These are phyloP conservation scores for Chamaenerion angustifolium DNA, from an alignment of 345 rosid genomes.

Conservation along the genomic window DNA sequence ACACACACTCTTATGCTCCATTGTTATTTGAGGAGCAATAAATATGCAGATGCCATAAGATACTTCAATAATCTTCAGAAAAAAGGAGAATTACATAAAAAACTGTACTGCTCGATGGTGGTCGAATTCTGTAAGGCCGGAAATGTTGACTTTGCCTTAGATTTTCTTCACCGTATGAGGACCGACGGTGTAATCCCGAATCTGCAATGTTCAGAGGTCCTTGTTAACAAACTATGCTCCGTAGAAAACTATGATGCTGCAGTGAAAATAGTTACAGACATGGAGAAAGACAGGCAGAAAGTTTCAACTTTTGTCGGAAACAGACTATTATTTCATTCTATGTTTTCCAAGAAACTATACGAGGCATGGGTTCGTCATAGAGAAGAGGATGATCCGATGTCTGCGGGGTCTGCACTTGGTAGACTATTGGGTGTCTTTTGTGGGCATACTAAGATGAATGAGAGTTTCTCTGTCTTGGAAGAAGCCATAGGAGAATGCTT, in stretches of 20 bases:
- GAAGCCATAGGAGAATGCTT: constrained; percentile 48
- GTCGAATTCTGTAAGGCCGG: constrained; percentile 43
- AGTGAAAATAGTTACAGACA: constrained; percentile 33
- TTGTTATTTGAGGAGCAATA: constrained; percentile 44
- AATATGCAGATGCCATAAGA: constrained; percentile 44
- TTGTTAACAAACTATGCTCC: constrained; percentile 32
- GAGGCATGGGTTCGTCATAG: constrained; percentile 43
- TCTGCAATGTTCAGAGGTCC: constrained; percentile 40
- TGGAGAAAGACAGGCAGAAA: constrained; percentile 31
- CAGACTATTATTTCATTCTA: constrained; percentile 42
- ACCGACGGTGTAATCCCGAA: constrained; percentile 29
- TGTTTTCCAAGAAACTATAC: constrained; percentile 29
- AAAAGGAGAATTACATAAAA: constrained; percentile 18
- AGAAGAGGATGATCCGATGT: constrained; percentile 21
- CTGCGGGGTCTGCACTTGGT: constrained; percentile 34
- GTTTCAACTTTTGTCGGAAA: constrained; percentile 69
- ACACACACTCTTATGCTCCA: constrained; percentile 39
- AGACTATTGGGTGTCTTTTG: constrained; percentile 53
- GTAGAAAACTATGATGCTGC: constrained; percentile 24
- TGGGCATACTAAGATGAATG: constrained; percentile 17
- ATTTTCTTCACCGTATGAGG: constrained; percentile 34
- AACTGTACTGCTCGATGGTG: constrained; percentile 33
- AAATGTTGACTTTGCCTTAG: constrained; percentile 33
- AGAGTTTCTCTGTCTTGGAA: constrained; percentile 29
- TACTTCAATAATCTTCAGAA: constrained; percentile 29